Conservation (phyloP, 1,284 basidiomycete genomes). For the Grifola frondosa region DNA sequence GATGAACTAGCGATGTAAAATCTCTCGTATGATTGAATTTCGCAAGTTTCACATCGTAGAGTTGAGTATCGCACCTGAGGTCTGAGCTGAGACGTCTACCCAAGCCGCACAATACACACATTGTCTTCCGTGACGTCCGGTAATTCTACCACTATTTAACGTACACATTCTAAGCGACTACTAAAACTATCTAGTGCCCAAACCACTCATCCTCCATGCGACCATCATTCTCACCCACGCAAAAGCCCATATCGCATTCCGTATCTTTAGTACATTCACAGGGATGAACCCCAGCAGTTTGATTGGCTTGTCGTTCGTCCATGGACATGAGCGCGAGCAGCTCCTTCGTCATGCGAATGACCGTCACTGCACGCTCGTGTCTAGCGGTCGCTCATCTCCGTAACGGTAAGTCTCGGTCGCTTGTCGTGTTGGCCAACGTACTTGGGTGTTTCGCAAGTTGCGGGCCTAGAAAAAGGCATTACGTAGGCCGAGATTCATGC, state of each 20-base stretch:
- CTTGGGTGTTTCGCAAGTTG: slow-evolving; percentile 3
- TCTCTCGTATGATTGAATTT: not conserved
- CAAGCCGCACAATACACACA: no score
- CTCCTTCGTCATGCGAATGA: slow-evolving; percentile 22
- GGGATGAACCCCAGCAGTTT: slow-evolving; percentile 24
- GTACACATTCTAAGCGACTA: no score
- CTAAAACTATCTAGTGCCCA: no score
- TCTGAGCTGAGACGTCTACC: no score
- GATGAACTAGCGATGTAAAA: no score
- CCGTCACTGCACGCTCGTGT: slow-evolving; percentile 19
- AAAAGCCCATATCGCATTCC: no score
- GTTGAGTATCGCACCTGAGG: no score
- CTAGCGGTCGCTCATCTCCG: slow-evolving; percentile 20
- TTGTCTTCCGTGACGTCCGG: no score
- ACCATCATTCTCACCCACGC: no score
- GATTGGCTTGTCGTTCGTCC: slow-evolving; percentile 11
- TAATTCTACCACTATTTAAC: no score
- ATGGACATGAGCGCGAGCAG: slow-evolving; percentile 10
- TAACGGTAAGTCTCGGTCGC: slow-evolving; percentile 15
- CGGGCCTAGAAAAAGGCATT: slow-evolving; percentile 34
- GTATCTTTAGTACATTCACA: slow-evolving; percentile 20
- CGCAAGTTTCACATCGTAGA: no score
- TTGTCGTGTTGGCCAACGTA: not conserved
- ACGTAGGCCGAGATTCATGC: slow-evolving; percentile 49
- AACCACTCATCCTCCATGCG: no score